Percentiles rank a stretch among this genome's conserved stretches.
phyloP scores from a whole-genome alignment of 129 eudicot species.

The Lonicera japonica region DNA sequence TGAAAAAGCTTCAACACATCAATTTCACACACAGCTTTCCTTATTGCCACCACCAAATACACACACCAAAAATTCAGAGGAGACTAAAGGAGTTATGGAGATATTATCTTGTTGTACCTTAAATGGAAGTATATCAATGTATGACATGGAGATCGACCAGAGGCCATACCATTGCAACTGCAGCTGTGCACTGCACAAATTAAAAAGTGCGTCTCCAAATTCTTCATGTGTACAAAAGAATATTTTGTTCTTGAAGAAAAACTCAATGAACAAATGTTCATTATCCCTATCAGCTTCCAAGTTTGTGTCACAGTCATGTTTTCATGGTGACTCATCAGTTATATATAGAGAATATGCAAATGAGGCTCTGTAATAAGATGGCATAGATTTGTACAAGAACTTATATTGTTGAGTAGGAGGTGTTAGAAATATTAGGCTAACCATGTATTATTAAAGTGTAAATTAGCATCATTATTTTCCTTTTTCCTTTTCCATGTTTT shows the following conservation, averaged over 20 bases:
- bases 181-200: constrained; percentile 11
- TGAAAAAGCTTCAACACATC: not conserved
- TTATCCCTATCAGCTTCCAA: constrained; percentile 1
- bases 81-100: not conserved
- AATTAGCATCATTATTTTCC: too few species aligned
- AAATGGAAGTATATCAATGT: constrained; percentile 11
- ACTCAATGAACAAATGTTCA: not conserved
- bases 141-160: constrained; percentile 5
- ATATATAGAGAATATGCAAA: not conserved
- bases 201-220: not conserved
- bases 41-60: not conserved
- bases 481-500: too few species aligned
- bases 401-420: not conserved
- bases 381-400: not conserved
- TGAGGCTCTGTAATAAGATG: not conserved
- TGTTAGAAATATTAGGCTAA: too few species aligned
- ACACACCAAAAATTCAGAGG: not conserved
- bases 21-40: not conserved
- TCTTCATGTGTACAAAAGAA: not conserved
- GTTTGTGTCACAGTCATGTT: not conserved
- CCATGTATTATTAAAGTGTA: too few species aligned
- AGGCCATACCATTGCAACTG: constrained; percentile 18
- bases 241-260: not conserved
- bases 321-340: not conserved
- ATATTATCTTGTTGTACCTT: not conserved